phyloP scores from a whole-genome alignment of 2,329 filamentous ascomycete genomes.

The Botrytis squamosa region DNA sequence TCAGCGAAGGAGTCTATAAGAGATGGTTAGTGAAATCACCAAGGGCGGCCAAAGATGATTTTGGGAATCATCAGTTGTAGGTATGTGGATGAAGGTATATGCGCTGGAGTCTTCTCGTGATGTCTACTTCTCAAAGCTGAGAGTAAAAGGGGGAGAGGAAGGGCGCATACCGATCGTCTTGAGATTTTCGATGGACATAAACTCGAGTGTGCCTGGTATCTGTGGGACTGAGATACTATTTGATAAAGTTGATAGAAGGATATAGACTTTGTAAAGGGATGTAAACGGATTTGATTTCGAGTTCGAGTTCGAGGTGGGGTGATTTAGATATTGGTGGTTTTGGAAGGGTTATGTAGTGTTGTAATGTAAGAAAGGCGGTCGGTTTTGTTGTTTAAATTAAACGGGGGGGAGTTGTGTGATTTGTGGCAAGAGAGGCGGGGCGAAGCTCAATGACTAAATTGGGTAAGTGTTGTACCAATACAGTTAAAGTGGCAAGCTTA shows the following conservation, averaged over 20 bases:
- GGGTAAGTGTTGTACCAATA: not conserved
- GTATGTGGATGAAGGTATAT: not conserved
- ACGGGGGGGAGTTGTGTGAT: not conserved
- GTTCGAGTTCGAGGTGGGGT: conserved; percentile 31
- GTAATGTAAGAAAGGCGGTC: not conserved
- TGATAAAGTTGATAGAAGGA: conserved; percentile 5
- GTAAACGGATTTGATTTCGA: conserved; percentile 23
- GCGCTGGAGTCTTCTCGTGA: not conserved
- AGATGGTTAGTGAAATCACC: conserved; percentile 12
- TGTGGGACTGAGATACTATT: conserved; percentile 28
- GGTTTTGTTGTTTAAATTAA: conserved; percentile 3
- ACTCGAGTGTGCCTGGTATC: conserved; percentile 68
- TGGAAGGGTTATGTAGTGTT: conserved; percentile 7
- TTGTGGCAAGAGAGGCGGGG: conserved; percentile 6
- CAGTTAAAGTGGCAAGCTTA: not conserved
- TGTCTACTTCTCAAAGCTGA: not conserved
- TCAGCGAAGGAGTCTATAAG: conserved; percentile 21
- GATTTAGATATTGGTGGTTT: conserved; percentile 22
- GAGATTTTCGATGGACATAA: conserved; percentile 99
- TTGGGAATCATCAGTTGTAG: not conserved
- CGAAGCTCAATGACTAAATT: not conserved
- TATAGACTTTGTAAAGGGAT: conserved; percentile 23
- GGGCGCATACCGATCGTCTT: conserved; percentile 79
- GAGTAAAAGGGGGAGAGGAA: not conserved
- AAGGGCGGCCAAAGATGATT: not conserved